Base-by-base conservation (phyloP, 306 rosid species). In the Lathyrus sativus region DNA sequence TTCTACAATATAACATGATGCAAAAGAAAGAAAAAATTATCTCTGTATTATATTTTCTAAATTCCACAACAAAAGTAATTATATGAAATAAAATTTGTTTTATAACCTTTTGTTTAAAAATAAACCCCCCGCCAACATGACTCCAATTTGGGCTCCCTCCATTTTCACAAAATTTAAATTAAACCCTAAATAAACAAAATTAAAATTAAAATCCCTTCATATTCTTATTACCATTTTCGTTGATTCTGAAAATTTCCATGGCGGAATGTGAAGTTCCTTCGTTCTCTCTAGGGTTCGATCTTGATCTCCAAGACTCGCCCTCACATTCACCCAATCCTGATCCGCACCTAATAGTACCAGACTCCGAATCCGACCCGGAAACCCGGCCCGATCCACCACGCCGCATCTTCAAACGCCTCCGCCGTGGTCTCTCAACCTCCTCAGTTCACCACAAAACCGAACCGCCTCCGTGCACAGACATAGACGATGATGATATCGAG, bases 241-340 rank as follows among this genome's bases (percentile, higher is more conserved):
- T 22, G 18, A 15, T 45, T 46, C 57, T 37, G 62, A 35, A 26
- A 15, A 13, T 13, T 55, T 63, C 78, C 11, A 91, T 91, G 97
- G 89, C 76, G 38, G 84, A 81, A 54, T 83, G 44, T 13, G 92
- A 82, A 41, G 67, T 78, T 63, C 97, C 97, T 1, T 86, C 97
- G 0, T 91, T 91, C 81, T 91, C 97, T 69, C 90, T 91, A 13
- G 96, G 96, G 5, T 58, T 89, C 70, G 95, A 88, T 59, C 59
- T 22, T 33, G 60, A 54, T 54, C 11, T 80, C 62, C 6, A 35
- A 6, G 90, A 86, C 62, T 81, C 72, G 76, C 81, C 58, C 0
- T 42, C 86, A 31, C 61, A 5, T 26, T 73, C 82, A 15, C 65
- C 58, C 68, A 28, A 56, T 3, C 78, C 50, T 3, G 75, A 72